Conservation (phyloP, 805 yeast genomes). For the Metschnikowia sp. region DNA sequence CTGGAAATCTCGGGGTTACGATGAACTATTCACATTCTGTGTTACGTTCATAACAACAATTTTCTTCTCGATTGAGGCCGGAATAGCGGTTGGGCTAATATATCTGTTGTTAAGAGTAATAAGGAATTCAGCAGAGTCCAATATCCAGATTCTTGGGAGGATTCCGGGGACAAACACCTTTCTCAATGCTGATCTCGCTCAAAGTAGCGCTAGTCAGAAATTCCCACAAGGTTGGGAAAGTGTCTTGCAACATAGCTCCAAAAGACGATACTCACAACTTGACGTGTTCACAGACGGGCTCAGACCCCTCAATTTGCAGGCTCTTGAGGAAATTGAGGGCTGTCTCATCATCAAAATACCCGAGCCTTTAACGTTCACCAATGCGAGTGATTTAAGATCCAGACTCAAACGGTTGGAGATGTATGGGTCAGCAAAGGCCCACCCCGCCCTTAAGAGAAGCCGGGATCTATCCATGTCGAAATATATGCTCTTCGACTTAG, state of each 20-base stretch:
- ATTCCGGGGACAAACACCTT: conserved; percentile 36
- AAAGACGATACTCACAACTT: conserved; percentile 19
- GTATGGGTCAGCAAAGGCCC: conserved; percentile 43
- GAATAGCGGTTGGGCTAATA: conserved; percentile 82
- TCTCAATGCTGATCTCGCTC: conserved; percentile 37
- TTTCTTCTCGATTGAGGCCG: conserved; percentile 77
- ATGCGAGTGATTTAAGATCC: conserved; percentile 36
- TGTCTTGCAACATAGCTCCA: not conserved
- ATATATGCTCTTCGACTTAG: conserved; percentile 38
- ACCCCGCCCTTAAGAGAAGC: conserved; percentile 38
- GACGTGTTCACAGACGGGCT: conserved; percentile 34
- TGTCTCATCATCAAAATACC: conserved; percentile 42
- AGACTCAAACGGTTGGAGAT: conserved; percentile 39
- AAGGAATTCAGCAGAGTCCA: conserved; percentile 73
- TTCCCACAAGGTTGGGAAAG: not conserved
- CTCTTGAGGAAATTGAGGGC: conserved; percentile 43
- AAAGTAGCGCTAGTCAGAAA: not conserved
- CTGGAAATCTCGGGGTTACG: conserved; percentile 66
- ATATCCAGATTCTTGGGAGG: conserved; percentile 80
- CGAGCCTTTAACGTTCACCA: conserved; percentile 43
- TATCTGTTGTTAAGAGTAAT: conserved; percentile 78
- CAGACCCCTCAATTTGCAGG: conserved; percentile 33
- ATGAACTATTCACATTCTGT: conserved; percentile 66
- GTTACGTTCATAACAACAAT: conserved; percentile 64
- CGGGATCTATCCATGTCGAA: conserved; percentile 38